Conservation (phyloP, 495 filamentous ascomycete species). For the Penicillium maclennaniae region DNA sequence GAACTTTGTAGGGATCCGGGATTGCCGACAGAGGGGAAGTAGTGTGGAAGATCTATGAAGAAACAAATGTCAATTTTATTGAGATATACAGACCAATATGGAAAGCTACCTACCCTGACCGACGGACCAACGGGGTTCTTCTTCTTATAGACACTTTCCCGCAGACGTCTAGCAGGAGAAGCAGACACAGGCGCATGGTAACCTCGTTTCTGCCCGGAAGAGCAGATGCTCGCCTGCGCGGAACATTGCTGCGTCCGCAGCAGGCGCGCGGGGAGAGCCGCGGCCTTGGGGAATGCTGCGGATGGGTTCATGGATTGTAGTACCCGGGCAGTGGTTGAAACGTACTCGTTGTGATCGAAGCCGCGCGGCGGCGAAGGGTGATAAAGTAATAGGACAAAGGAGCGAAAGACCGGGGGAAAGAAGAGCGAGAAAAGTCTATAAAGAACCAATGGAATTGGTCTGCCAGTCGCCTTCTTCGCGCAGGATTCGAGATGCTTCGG, state of each 20-base stretch:
- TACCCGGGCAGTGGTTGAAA: conserved; percentile 12
- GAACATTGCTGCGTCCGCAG: conserved; percentile 39
- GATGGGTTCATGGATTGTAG: conserved; percentile 40
- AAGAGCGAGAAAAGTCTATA: conserved; percentile 6
- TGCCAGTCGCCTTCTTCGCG: conserved; percentile 14
- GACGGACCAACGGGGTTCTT: conserved; percentile 15
- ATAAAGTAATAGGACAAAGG: neutral
- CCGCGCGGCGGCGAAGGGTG: neutral
- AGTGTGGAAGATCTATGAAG: conserved; percentile 68
- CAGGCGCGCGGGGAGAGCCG: conserved; percentile 43
- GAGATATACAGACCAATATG: neutral
- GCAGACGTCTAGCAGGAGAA: conserved; percentile 22
- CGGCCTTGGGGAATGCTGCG: conserved; percentile 44
- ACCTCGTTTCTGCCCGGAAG: conserved; percentile 23
- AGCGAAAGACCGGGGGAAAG: conserved; percentile 7
- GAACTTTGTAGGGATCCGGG: conserved; percentile 77
- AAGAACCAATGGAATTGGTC: conserved; percentile 7
- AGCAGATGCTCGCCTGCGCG: conserved; percentile 25
- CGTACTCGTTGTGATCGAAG: conserved; percentile 2
- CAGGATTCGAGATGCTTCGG: conserved; percentile 31
- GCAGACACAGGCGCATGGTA: conserved; percentile 27
- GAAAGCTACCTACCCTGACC: conserved; percentile 29
- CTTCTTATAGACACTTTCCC: conserved; percentile 22
- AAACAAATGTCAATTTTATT: neutral
- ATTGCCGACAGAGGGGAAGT: conserved; percentile 58